These are phyloP conservation scores for Fusarium torreyae DNA, from an alignment of 2,329 filamentous ascomycete species.

Conservation along the genomic window DNA sequence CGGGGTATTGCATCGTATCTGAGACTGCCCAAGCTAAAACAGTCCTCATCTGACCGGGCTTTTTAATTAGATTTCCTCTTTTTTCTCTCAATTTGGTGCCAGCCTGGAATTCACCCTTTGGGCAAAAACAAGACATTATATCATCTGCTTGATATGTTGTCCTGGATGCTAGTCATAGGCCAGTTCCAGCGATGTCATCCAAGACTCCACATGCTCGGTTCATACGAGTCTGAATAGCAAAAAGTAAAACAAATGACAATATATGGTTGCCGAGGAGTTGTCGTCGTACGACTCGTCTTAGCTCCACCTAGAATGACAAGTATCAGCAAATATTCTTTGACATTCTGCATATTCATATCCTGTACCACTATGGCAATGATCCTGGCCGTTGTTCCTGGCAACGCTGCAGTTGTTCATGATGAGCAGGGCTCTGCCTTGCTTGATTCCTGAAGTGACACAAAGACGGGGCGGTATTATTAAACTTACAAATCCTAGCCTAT, in stretches of 20 bases:
- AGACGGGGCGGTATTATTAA: too few species aligned
- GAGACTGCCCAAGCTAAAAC: not conserved
- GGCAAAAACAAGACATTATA: not conserved
- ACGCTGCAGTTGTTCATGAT: constrained; percentile 1
- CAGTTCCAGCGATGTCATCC: not conserved
- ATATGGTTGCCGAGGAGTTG: not conserved
- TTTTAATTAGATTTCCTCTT: not conserved
- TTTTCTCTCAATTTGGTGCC: not conserved
- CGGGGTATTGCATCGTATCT: constrained; percentile 12
- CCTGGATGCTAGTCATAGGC: not conserved
- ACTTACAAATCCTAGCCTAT: too few species aligned
- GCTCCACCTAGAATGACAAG: not conserved
- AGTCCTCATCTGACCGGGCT: not conserved
- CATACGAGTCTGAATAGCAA: not conserved
- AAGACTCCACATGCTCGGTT: not conserved
- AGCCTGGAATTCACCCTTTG: not conserved
- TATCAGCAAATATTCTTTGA: not conserved
- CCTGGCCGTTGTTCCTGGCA: not conserved
- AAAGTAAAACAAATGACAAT: not conserved
- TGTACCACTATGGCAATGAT: not conserved
- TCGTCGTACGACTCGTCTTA: constrained; percentile 8
- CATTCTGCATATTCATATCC: not conserved
- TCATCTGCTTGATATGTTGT: not conserved
- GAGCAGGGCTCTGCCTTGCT: not conserved
- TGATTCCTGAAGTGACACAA: too few species aligned